phyloP scores from a whole-genome alignment of 345 rosid genomes.

The Euphorbia lathyris region DNA sequence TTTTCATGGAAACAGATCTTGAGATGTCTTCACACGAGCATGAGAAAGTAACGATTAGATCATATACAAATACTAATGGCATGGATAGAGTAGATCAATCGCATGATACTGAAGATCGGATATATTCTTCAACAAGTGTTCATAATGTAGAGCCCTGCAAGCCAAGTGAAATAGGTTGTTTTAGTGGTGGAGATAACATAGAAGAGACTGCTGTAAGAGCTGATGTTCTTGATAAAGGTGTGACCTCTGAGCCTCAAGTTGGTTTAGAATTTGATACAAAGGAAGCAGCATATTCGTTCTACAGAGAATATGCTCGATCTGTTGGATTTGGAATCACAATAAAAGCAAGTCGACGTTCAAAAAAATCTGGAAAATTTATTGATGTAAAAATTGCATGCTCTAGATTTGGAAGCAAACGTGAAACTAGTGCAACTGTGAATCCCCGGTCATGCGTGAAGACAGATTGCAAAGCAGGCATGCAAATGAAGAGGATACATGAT shows the following conservation, averaged over 20 bases:
- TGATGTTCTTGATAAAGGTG: conserved; percentile 16
- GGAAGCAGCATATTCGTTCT: no score
- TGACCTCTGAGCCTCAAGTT: no score
- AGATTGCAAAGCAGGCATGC: conserved; percentile 41
- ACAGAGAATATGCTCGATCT: no score
- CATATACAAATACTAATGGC: conserved; percentile 12
- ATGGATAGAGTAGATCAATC: conserved; percentile 13
- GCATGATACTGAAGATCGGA: conserved; percentile 11
- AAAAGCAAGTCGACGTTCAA: conserved; percentile 46
- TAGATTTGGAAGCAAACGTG: conserved; percentile 44
- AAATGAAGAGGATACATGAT: no score
- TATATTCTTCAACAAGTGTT: conserved; percentile 17
- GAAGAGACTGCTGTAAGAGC: conserved; percentile 11
- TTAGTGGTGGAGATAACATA: conserved; percentile 14
- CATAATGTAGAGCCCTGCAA: conserved; percentile 15
- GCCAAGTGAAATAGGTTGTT: conserved; percentile 2
- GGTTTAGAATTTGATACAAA: no score
- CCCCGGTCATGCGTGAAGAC: conserved; percentile 37
- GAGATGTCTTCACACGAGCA: conserved; percentile 25
- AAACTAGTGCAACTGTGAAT: conserved; percentile 22
- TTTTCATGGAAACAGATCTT: conserved; percentile 34
- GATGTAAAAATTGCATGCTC: conserved; percentile 50
- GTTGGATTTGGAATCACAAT: conserved; percentile 23
- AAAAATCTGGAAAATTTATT: conserved; percentile 45
- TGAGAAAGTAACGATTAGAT: conserved; percentile 13